Evolutionary conservation across 2,329 filamentous ascomycete species (phyloP).

Genomic region (Ophiostoma quercus): DNA sequence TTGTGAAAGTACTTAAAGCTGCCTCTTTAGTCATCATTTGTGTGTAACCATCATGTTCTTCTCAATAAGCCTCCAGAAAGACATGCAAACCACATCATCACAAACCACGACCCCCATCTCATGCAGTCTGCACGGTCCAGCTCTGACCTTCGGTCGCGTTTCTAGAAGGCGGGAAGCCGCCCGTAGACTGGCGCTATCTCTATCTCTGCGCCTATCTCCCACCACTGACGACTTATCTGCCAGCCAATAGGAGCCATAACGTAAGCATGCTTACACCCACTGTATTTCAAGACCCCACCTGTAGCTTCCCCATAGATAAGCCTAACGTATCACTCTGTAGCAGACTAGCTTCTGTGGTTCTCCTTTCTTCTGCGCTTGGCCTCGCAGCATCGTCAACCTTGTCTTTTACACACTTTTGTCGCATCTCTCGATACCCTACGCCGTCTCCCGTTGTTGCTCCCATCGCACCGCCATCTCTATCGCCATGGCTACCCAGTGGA

Average conservation of each 20-base stretch:
- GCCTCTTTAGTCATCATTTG: background rate
- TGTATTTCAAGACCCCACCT: background rate
- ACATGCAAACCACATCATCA: background rate
- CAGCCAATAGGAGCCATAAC: constrained; percentile 6
- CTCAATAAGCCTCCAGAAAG: background rate
- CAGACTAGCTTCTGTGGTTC: background rate
- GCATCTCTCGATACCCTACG: background rate
- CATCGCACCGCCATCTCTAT: background rate
- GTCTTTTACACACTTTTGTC: background rate
- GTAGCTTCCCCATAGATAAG: constrained; percentile 8
- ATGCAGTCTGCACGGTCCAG: constrained; percentile 5
- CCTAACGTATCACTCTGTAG: background rate
- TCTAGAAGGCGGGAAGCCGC: background rate
- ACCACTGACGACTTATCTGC: background rate
- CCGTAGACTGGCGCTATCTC: constrained; percentile 6
- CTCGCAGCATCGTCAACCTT: background rate
- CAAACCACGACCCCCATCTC: background rate
- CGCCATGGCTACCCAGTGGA: constrained; percentile 33
- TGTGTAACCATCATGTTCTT: background rate
- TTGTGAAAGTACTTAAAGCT: too few species aligned
- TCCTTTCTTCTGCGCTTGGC: constrained; percentile 3
- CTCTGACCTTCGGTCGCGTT: background rate
- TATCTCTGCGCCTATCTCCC: background rate
- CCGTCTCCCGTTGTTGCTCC: background rate
- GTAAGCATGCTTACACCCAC: constrained; percentile 5